A percentile compares a stretch with the other conserved stretches of the same genome.
Conservation (phyloP, 1,284 basidiomycete genomes). For the Ganoderma resinaceum region DNA sequence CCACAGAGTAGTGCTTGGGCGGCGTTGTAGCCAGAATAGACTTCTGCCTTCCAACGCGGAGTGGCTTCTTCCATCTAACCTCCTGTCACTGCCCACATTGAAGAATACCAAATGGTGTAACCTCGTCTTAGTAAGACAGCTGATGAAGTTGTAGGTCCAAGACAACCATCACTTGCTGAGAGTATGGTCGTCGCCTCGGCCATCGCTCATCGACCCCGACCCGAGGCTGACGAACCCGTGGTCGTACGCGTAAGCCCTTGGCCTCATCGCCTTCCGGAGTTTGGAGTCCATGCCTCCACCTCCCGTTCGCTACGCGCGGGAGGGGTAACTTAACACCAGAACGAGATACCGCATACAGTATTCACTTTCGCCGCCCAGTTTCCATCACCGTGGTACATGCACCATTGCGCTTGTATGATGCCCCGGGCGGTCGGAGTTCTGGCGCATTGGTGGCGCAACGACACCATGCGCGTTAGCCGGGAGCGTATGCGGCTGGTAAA, state of each 20-base stretch:
- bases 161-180: not conserved
- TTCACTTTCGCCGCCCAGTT: not conserved
- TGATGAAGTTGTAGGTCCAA: slow-evolving; percentile 7
- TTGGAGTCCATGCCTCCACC: not conserved
- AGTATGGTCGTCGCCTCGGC: not conserved
- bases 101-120: not conserved
- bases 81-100: not conserved
- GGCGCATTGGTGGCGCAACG: not conserved
- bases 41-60: not conserved
- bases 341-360: not conserved
- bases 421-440: not conserved
- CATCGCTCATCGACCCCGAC: not conserved
- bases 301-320: not conserved
- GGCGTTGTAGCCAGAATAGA: not conserved
- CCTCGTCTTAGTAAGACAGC: not conserved
- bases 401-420: not conserved
- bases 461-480: not conserved
- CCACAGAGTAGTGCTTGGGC: not conserved
- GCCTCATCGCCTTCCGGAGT: not conserved
- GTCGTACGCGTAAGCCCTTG: not conserved
- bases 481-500: not conserved
- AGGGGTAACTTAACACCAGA: not conserved
- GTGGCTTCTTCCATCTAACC: not conserved
- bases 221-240: not conserved
- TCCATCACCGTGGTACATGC: not conserved